Conservation (phyloP, 2,329 filamentous ascomycete genomes). For the Alternaria tenuissima region DNA sequence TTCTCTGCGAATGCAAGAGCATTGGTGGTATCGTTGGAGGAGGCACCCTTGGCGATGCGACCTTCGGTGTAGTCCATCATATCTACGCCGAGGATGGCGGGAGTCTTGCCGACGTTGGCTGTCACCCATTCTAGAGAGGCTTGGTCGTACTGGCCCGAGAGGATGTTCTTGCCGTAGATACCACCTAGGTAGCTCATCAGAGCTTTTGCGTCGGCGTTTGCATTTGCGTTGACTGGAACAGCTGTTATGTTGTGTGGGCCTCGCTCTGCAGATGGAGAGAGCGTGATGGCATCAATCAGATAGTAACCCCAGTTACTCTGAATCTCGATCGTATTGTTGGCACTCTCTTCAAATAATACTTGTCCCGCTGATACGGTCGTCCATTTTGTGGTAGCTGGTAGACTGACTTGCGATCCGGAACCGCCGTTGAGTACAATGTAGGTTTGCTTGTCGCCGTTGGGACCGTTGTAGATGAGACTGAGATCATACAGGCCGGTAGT, state of each 20-base stretch:
- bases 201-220: conserved; percentile 49
- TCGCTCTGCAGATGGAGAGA: conserved; percentile 50
- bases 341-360: conserved; percentile 53
- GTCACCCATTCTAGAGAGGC: conserved; percentile 55
- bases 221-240: conserved; percentile 51
- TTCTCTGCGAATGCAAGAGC: conserved; percentile 55
- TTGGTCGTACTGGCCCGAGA: conserved; percentile 60
- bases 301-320: conserved; percentile 61
- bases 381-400: conserved; percentile 53
- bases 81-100: conserved; percentile 58
- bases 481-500: conserved; percentile 55
- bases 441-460: conserved; percentile 58
- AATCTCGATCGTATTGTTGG: conserved; percentile 57
- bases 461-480: conserved; percentile 55
- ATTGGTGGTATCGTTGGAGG: conserved; percentile 56
- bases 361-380: conserved; percentile 55
- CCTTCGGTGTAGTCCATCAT: conserved; percentile 61
- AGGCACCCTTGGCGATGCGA: conserved; percentile 54
- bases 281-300: conserved; percentile 56
- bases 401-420: conserved; percentile 53
- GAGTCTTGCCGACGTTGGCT: conserved; percentile 57
- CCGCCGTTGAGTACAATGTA: conserved; percentile 56
- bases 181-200: conserved; percentile 55
- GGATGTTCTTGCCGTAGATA: conserved; percentile 58
- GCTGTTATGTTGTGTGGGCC: conserved; percentile 52